Percentiles rank a stretch among this genome's conserved stretches.
phyloP scores from a whole-genome alignment of 1,284 basidiomycete genomes.

The Moesziomyces globuligerus region DNA sequence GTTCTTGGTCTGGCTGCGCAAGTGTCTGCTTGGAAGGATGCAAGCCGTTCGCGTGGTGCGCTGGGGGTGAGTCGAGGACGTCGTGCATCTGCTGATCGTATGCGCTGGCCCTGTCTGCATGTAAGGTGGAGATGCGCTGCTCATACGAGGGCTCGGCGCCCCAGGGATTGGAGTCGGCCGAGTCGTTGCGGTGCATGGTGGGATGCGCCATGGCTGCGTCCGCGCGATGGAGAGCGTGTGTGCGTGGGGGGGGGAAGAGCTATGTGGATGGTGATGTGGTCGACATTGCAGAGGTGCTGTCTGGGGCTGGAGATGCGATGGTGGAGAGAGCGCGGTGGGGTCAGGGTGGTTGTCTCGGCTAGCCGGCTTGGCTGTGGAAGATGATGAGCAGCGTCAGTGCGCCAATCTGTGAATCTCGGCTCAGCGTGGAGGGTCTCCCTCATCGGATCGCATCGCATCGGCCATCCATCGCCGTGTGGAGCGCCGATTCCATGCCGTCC shows the following conservation, averaged over 20 bases:
- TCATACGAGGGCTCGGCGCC: constrained; percentile 28
- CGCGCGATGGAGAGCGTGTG: constrained; percentile 1
- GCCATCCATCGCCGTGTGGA: not conserved
- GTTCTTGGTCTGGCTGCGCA: not conserved
- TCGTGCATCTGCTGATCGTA: constrained; percentile 34
- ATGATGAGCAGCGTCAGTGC: not conserved
- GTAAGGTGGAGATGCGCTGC: constrained; percentile 18
- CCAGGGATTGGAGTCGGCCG: constrained; percentile 39
- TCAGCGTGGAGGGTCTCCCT: constrained; percentile 25
- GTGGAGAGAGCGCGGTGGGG: not conserved
- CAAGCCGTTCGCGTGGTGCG: constrained; percentile 3
- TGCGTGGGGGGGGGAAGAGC: too few relatives aligned
- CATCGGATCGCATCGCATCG: constrained; percentile 1
- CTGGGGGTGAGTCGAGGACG: constrained; percentile 19
- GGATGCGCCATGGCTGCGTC: too few relatives aligned
- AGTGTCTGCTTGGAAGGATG: too few relatives aligned
- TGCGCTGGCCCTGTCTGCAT: constrained; percentile 9
- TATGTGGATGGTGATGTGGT: not conserved
- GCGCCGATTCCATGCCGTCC: too few relatives aligned
- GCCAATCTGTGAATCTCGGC: too few relatives aligned
- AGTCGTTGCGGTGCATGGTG: constrained; percentile 24
- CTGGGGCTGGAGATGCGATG: not conserved
- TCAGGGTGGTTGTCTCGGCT: constrained; percentile 7
- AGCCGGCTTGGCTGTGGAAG: not conserved
- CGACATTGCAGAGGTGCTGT: not conserved